Conservation (phyloP, 2,329 filamentous ascomycete species). For the Coleophoma eucalyptorum region DNA sequence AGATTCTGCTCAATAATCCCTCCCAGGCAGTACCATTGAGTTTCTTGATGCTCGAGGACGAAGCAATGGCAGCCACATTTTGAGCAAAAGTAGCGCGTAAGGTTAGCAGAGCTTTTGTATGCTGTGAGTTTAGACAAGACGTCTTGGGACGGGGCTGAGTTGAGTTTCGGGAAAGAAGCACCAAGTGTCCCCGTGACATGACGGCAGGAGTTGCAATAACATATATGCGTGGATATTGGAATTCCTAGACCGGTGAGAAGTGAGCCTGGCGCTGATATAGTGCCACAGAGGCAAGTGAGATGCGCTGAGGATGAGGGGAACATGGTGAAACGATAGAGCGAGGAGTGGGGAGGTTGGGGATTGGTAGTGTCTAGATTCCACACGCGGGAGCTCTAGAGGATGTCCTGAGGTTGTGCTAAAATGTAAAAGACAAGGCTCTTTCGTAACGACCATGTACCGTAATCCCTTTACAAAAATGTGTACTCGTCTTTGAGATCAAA, state of each 20-base stretch:
- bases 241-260: not conserved
- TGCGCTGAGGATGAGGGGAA: not conserved
- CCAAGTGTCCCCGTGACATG: constrained; percentile 2
- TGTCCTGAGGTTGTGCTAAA: no score
- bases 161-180: constrained; percentile 1
- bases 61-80: constrained; percentile 5
- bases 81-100: not conserved
- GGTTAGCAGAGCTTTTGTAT: not conserved
- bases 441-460: no score
- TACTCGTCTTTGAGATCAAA: no score
- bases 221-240: not conserved
- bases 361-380: no score
- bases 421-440: no score
- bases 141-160: not conserved
- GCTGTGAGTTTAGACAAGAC: not conserved
- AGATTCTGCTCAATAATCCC: constrained; percentile 3
- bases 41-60: not conserved
- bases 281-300: constrained; percentile 2
- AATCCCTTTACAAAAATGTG: no score
- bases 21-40: constrained; percentile 4
- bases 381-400: no score
- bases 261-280: constrained; percentile 2
- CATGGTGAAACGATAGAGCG: no score
- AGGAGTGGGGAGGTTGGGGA: no score
- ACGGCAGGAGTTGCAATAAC: constrained; percentile 4